Evolutionary conservation across 306 rosid genomes (phyloP).

Genomic region (Bauhinia variegata): DNA sequence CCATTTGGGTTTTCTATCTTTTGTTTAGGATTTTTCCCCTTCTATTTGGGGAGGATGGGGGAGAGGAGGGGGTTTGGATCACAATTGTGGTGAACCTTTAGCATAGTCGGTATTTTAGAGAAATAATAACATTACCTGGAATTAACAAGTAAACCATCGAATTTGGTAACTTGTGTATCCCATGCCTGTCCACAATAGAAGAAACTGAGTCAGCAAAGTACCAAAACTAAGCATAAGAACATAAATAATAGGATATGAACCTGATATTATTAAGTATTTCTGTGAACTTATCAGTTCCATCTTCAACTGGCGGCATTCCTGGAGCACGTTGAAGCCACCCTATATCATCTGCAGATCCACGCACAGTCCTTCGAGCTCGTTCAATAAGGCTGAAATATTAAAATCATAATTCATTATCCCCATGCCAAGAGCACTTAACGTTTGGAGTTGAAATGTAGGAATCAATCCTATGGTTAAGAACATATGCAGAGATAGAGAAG

Average conservation of each 20-base stretch:
- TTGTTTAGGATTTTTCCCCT: too few relatives aligned
- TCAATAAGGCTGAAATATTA: constrained; percentile 70
- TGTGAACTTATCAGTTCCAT: constrained; percentile 78
- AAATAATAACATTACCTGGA: constrained; percentile 69
- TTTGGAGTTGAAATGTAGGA: not conserved
- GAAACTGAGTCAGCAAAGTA: constrained; percentile 30
- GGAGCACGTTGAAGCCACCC: constrained; percentile 94
- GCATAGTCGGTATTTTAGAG: constrained; percentile 7
- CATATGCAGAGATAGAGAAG: constrained; percentile 11
- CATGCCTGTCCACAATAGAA: constrained; percentile 71
- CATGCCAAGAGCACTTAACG: constrained; percentile 4
- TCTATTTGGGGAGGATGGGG: too few relatives aligned
- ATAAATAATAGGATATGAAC: constrained; percentile 37
- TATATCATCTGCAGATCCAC: constrained; percentile 93
- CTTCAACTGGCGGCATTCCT: constrained; percentile 83
- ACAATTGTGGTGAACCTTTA: not conserved
- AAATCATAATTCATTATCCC: constrained; percentile 32
- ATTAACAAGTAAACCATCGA: constrained; percentile 87
- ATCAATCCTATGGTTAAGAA: constrained; percentile 22
- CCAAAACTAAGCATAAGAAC: constrained; percentile 18
- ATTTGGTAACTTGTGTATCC: constrained; percentile 86
- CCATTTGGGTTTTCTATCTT: too few relatives aligned
- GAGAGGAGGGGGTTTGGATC: too few relatives aligned
- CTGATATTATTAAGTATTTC: constrained; percentile 77
- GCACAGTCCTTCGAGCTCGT: constrained; percentile 84